Percentiles rank a stretch among this genome's conserved stretches.
These are phyloP conservation scores for Dioszegia hungarica DNA, from an alignment of 768 basidiomycete genomes.

Conservation along the genomic window DNA sequence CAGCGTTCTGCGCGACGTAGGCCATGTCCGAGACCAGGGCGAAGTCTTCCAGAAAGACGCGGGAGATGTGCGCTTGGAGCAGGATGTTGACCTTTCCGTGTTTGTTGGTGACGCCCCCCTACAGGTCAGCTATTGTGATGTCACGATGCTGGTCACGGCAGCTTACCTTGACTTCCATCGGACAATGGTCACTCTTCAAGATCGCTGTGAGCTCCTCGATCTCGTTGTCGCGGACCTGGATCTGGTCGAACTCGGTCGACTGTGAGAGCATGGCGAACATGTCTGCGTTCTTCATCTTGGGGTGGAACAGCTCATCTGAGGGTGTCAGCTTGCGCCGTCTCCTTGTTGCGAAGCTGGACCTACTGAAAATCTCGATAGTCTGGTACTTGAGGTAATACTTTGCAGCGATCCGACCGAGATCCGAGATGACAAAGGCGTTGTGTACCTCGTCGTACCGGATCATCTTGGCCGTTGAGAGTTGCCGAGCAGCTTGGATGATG, in stretches of 20 bases:
- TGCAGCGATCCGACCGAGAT: constrained; percentile 90
- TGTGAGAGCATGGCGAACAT: constrained; percentile 75
- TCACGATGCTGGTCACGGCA: neutral
- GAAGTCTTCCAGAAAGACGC: constrained; percentile 79
- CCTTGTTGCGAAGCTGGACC: constrained; percentile 7
- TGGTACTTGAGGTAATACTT: constrained; percentile 87
- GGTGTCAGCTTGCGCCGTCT: constrained; percentile 1
- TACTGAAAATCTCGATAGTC: constrained; percentile 78
- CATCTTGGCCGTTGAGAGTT: constrained; percentile 70
- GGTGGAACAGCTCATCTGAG: constrained; percentile 61
- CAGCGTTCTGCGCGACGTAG: constrained; percentile 82
- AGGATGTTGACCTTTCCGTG: constrained; percentile 92
- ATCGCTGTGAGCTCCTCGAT: constrained; percentile 71
- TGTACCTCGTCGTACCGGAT: constrained; percentile 63
- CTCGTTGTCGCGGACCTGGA: constrained; percentile 88
- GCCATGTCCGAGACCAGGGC: constrained; percentile 91
- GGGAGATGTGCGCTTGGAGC: constrained; percentile 82
- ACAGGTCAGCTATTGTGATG: neutral
- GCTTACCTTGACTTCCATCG: constrained; percentile 74
- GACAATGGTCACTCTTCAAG: constrained; percentile 57
- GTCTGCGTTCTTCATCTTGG: constrained; percentile 88
- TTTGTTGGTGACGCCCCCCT: constrained; percentile 64
- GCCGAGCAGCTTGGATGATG: constrained; percentile 62
- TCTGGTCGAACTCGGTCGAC: constrained; percentile 96
- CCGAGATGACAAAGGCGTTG: constrained; percentile 68